Conservation (phyloP, 257 asterid species). For the Solanum tarapatanum region DNA sequence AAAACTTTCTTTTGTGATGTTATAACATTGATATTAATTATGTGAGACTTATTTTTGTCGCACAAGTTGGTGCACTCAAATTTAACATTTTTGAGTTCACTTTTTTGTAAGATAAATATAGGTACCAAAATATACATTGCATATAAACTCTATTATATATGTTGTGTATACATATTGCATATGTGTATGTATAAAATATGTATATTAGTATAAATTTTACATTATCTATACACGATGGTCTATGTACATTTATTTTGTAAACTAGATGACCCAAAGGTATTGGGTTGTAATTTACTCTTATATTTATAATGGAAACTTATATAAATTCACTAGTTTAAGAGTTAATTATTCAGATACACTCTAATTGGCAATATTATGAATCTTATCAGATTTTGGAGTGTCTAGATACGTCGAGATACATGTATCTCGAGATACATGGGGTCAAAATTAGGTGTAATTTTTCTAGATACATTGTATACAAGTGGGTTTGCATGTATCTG, state of each 20-base stretch:
- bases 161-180: not conserved
- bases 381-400: fast-evolving
- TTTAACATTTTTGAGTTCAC: not conserved
- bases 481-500: not conserved
- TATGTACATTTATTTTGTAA: not conserved
- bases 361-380: not conserved
- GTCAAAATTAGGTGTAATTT: too few species aligned
- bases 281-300: not conserved
- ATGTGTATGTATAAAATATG: too few species aligned
- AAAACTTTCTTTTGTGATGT: not conserved
- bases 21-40: too few species aligned
- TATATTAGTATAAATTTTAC: too few species aligned
- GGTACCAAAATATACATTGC: not conserved
- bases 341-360: too few species aligned
- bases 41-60: not conserved
- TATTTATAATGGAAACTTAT: too few species aligned
- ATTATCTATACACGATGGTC: not conserved
- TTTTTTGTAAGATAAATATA: not conserved
- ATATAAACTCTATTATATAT: not conserved
- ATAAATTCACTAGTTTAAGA: not conserved
- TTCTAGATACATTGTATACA: not conserved
- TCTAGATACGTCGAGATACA: not conserved
- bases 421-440: not conserved
- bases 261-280: not conserved
- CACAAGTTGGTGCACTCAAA: not conserved